Conservation (phyloP, 306 rosid species). For the Urtica urens region DNA sequence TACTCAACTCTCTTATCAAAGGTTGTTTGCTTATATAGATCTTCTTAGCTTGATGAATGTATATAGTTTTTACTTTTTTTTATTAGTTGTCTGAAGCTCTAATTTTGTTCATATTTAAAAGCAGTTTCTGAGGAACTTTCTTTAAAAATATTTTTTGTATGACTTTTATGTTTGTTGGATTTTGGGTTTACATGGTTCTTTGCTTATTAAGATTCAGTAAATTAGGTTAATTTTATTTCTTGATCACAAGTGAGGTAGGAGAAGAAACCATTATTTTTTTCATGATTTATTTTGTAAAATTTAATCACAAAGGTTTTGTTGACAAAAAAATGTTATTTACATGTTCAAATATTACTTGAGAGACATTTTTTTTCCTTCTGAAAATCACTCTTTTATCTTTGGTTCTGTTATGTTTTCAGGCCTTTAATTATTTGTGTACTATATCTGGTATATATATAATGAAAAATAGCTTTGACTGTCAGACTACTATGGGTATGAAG, state of each 20-base stretch:
- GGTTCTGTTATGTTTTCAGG: neutral
- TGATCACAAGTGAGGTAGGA: too few relatives aligned
- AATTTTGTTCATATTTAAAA: neutral
- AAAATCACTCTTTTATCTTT: neutral
- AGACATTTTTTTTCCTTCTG: too few relatives aligned
- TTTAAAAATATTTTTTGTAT: constrained; percentile 1
- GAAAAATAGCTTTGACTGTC: neutral
- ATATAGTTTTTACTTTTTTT: neutral
- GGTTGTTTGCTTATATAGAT: too few relatives aligned
- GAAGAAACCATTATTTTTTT: too few relatives aligned
- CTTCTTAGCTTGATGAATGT: too few relatives aligned
- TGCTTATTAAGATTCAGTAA: neutral
- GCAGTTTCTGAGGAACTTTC: neutral
- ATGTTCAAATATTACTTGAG: too few relatives aligned
- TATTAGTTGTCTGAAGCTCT: neutral
- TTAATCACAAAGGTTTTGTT: too few relatives aligned
- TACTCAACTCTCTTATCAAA: too few relatives aligned
- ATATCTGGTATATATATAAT: too few relatives aligned
- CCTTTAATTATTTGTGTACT: neutral
- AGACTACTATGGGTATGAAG: too few relatives aligned
- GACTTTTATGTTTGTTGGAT: constrained; percentile 11
- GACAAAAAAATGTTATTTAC: too few relatives aligned
- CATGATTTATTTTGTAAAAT: too few relatives aligned
- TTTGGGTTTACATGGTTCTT: constrained; percentile 4
- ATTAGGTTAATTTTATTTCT: neutral